Evolutionary conservation across 495 filamentous ascomycete species (phyloP), one percentile per base, ranked within the genome.

Genomic region (Aspergillus leporis): DNA sequence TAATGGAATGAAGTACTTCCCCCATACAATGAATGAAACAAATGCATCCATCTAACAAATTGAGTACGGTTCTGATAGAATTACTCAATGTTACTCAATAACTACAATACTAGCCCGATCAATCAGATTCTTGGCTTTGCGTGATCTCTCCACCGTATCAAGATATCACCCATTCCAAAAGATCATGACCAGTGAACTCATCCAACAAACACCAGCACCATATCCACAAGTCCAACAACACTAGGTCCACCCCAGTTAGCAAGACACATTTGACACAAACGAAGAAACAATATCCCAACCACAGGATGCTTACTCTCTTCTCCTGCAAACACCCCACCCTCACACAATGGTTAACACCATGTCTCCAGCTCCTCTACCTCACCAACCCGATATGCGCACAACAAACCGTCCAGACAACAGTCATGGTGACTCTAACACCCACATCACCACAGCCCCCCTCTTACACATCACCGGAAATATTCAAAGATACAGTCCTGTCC

Each of bases 401-500:
- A 53, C 36, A 60, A 31, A 60, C 60, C 13, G 45, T 66, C 21
- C 23, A 63, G 38, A 59, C 69, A 22, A 61, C 64, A 16, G 62
- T 61, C 21, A 70, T 64, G 22, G 62, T 73, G 7, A 58, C 61
- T 31, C 51, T 55, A 22, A 63, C 71, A 22, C 67, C 65, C 8
- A 71, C 72, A 2, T 54, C 62, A 5, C 67, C 78, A 0, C 58
- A 64, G 18, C 70, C 75, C 2, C 52, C 76, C 1, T 78, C 76
- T 30, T 91, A 86, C 66, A 80, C 78, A 0, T 67, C 76, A 60
- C 59, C 71, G 48, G 23, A 46, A 5, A 51, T 66, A 14, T 90
- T 92, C 75, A 68, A 81, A 51, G 70, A 79, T 52, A 76, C 81
- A 8, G 75, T 90, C 53, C 78, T 94, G 25, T 81, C 83, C 65